phyloP scores from a whole-genome alignment of 306 rosid species.

The Canavalia gladiata region DNA sequence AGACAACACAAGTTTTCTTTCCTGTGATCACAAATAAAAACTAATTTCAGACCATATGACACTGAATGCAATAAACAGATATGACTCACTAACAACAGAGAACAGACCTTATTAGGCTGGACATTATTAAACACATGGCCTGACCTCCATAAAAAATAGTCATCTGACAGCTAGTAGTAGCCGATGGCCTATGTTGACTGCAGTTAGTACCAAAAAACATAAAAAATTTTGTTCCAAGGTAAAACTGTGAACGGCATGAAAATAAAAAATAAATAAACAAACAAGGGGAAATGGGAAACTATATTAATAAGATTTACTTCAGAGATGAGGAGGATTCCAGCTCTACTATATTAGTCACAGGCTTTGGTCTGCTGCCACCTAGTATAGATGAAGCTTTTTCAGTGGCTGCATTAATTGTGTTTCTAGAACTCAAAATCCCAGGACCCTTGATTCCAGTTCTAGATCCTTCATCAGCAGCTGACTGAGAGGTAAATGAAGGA shows the following conservation, averaged over 20 bases:
- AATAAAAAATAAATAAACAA: not conserved
- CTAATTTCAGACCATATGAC: slow-evolving; percentile 24
- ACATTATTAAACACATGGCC: slow-evolving; percentile 98
- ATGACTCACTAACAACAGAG: slow-evolving; percentile 41
- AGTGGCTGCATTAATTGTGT: slow-evolving; percentile 55
- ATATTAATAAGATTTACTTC: slow-evolving; percentile 55
- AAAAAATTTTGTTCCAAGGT: not conserved
- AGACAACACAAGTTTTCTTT: no score
- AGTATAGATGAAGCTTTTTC: slow-evolving; percentile 72
- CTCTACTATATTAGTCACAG: slow-evolving; percentile 56
- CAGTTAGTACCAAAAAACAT: slow-evolving; percentile 1
- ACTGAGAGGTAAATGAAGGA: slow-evolving; percentile 84
- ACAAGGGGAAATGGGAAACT: slow-evolving; percentile 19
- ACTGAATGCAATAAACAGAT: slow-evolving; percentile 5
- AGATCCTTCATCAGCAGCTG: slow-evolving; percentile 98
- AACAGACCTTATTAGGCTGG: slow-evolving; percentile 89
- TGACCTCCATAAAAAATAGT: slow-evolving; percentile 98
- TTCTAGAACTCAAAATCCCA: slow-evolving; percentile 77
- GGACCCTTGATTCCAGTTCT: slow-evolving; percentile 95
- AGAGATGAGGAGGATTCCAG: slow-evolving; percentile 61
- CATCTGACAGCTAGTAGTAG: slow-evolving; percentile 85
- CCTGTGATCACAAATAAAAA: slow-evolving; percentile 9
- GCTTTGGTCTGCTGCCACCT: slow-evolving; percentile 72
- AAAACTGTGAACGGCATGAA: not conserved
- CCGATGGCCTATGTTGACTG: slow-evolving; percentile 70